Evolutionary conservation across 352 stramenopile genomes (phyloP), one percentile per base, ranked within the genome.

Genomic region (Phytophthora colocasiae): DNA sequence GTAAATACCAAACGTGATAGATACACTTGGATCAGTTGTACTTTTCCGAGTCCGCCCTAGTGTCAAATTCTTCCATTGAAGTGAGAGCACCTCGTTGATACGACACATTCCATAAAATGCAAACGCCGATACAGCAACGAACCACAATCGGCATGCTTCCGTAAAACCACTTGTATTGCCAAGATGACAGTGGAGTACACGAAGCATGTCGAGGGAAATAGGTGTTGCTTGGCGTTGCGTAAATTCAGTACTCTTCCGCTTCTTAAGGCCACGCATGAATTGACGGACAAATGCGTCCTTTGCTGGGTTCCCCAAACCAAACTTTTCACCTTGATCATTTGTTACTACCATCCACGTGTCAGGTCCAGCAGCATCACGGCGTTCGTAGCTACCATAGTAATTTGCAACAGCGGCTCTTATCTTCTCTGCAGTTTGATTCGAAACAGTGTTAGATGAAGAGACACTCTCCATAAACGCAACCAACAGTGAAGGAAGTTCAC

Each of bases 381-480:
- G 31, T 32, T 55, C 47, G 5, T 44, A 31, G 8, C 47, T 31
- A 8, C 19, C 6, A 17, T 52, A 58, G 29, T 53, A 65, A 15
- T 46, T 65, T 4, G 47, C 39, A n/a, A 58, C 58, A n/a, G 58
- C 49, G 11, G 58, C 49, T 15, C 41, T 11, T 2, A 66, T 49
- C 48, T 59, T 66, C 41, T 59, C 48, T 1, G 49, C 22, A 1
- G 31, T 59, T 29, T 59, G 58, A 26, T 55, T 41, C 11, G 58
- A 66, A 1, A 59, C 41, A 12, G 29, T 15, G 1, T 6, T 29
- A 1, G 43, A 66, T 2, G 29, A 2, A 10, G 49, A 55, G 11
- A 66, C 50, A 6, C 50, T 66, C 24, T 66, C 32, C 32, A 59
- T 60, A 29, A 55, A 66, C 5, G 58, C 49, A 36, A 60, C 58